A percentile compares a stretch with the other conserved stretches of the same genome.
phyloP scores from a whole-genome alignment of 75 land plant genomes.

The Azolla pinnata region DNA sequence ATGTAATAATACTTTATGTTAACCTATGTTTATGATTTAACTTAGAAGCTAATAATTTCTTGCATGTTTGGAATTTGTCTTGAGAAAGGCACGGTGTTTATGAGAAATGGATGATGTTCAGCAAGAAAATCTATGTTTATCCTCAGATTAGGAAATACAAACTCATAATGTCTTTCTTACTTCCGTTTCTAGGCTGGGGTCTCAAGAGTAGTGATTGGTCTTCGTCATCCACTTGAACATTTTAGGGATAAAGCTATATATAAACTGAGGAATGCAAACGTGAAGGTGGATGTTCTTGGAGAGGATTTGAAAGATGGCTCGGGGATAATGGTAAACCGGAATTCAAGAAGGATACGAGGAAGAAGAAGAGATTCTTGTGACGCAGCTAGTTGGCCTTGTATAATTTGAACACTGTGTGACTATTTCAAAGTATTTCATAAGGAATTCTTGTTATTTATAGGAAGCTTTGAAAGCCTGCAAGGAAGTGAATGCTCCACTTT shows the following conservation, averaged over 20 bases:
- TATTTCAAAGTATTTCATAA: not conserved
- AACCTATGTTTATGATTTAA: no score
- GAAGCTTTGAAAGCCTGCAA: conserved; percentile 32
- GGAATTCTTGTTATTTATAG: conserved; percentile 7
- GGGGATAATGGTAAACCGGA: conserved; percentile 5
- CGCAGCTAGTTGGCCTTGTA: no score
- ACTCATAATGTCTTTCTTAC: no score
- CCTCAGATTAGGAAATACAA: no score
- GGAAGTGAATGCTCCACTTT: conserved; percentile 30
- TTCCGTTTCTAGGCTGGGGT: conserved; percentile 22
- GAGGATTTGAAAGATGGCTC: conserved; percentile 4
- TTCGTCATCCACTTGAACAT: conserved; percentile 26
- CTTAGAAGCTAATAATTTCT: no score
- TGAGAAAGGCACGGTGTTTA: no score
- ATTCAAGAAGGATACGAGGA: not conserved
- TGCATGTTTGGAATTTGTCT: no score
- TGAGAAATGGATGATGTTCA: no score
- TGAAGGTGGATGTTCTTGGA: conserved; percentile 22
- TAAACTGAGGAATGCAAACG: conserved; percentile 11
- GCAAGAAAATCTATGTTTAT: no score
- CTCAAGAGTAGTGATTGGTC: conserved; percentile 27
- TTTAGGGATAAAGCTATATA: conserved; percentile 25
- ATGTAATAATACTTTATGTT: no score
- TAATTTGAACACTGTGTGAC: not conserved
- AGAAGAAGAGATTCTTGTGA: not conserved